Base-by-base conservation (phyloP, 2,329 filamentous ascomycete genomes). In the Grosmannia penicillata region DNA sequence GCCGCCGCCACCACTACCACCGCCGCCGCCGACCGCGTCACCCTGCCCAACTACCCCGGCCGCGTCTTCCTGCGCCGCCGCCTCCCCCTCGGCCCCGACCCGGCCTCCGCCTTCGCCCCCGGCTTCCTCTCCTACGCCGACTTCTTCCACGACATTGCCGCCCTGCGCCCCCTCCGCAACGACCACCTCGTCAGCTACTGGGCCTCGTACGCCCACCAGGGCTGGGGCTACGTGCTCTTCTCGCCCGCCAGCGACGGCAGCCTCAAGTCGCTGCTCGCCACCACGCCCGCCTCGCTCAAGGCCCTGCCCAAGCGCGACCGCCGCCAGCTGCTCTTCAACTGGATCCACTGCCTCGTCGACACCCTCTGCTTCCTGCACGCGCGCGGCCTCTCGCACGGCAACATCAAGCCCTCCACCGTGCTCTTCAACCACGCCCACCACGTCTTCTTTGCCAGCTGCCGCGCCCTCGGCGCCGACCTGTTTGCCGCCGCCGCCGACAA, bases 341-440 rank as follows among this genome's bases (percentile, higher is more conserved):
- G 81, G 81, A 71, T 85, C 49, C 74, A 81, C 49, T 86, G 81
- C 52, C 64, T 86, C 4, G 65, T 70, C 29, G 77, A 83, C 52
- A 75, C 78, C 2, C 51, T 85, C 14, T 72, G 75, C 38, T 80
- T 70, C 44, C 58, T 86, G 3, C 81, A 86, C 51, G 67, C 66
- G 44, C 68, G 67, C 34, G 73, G 75, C 2, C 66, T 73, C 19
- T 69, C 70, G 3, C 80, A 86, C 48, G 70, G 71, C 18, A 75
- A 73, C 35, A 82, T 87, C 52, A 74, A 73, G 43, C 81, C 80
- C 2, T 78, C 78, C 0, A 80, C 78, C 9, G 66, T 86, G 19
- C 65, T 81, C 48, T 71, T 85, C 47, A 72, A 78, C 47, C 61
- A 65, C 42, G 64, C 72, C 43, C 78, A 82, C 46, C 64, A 70